phyloP scores from a whole-genome alignment of 306 rosid genomes.

The Vicia villosa region DNA sequence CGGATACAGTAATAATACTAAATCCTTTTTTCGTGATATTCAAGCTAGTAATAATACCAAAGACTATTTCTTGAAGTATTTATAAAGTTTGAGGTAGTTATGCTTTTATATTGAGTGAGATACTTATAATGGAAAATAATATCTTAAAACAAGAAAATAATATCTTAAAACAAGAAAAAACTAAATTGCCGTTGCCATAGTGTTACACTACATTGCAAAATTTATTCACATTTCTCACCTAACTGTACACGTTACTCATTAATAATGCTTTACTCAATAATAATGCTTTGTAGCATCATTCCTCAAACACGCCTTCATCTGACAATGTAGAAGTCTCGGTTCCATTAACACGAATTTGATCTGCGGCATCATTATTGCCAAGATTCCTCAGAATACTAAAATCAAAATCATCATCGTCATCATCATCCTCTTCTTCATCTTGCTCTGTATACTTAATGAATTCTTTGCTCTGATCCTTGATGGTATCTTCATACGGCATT shows the following conservation, averaged over 20 bases:
- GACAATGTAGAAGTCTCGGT: conserved; percentile 72
- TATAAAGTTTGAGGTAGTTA: no score
- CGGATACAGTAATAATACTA: no score
- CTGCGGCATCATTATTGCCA: conserved; percentile 36
- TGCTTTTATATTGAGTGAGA: neutral
- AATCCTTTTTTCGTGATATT: no score
- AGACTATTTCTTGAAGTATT: no score
- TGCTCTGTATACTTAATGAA: conserved; percentile 26
- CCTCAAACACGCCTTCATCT: conserved; percentile 75
- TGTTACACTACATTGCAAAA: conserved; percentile 32
- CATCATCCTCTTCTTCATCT: conserved; percentile 31
- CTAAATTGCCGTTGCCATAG: conserved; percentile 10
- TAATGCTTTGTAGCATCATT: conserved; percentile 36
- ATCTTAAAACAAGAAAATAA: neutral
- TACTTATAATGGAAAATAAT: neutral
- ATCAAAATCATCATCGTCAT: conserved; percentile 59
- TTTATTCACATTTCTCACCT: conserved; percentile 29
- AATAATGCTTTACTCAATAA: neutral
- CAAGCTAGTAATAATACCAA: no score
- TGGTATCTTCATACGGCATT: conserved; percentile 76
- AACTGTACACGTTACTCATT: conserved; percentile 22
- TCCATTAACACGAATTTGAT: conserved; percentile 84
- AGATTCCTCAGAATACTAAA: conserved; percentile 57
- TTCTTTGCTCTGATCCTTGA: conserved; percentile 47
- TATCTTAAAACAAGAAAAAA: conserved; percentile 2